Evolutionary conservation across 2,329 filamentous ascomycete species (phyloP).

Genomic region (Arthrobotrys conoides): DNA sequence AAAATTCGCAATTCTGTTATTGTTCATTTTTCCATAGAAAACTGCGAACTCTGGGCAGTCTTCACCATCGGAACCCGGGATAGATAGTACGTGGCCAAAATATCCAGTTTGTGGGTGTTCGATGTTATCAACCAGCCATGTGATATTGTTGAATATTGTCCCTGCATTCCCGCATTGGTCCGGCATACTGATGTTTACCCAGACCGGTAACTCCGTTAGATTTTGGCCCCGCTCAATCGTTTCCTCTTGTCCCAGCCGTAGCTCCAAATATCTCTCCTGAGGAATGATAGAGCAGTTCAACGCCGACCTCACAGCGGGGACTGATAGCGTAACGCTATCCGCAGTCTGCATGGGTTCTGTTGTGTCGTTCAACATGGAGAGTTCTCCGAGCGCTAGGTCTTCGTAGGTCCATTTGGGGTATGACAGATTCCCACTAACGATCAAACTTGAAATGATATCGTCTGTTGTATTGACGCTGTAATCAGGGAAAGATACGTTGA

Average conservation of each 20-base stretch:
- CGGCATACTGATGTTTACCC: constrained; percentile 52
- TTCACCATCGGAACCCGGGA: background rate
- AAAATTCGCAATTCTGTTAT: constrained; percentile 49
- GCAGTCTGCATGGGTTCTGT: constrained; percentile 74
- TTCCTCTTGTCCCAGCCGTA: constrained; percentile 76
- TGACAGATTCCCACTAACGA: constrained; percentile 70
- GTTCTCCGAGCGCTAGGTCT: constrained; percentile 75
- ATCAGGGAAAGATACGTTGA: constrained; percentile 39
- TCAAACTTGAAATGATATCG: constrained; percentile 45
- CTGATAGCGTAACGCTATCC: constrained; percentile 76
- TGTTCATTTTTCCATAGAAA: constrained; percentile 43
- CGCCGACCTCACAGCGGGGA: constrained; percentile 69
- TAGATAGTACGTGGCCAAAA: constrained; percentile 24
- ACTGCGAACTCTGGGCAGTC: constrained; percentile 47
- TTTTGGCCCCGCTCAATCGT: constrained; percentile 64
- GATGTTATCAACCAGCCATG: constrained; percentile 5
- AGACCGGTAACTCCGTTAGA: constrained; percentile 11
- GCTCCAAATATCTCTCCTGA: constrained; percentile 78
- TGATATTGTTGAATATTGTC: constrained; percentile 29
- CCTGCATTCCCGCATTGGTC: constrained; percentile 43
- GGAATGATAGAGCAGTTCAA: constrained; percentile 72
- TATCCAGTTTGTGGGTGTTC: constrained; percentile 45
- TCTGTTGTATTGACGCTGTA: constrained; percentile 46
- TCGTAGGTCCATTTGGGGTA: constrained; percentile 71
- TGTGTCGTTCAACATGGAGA: constrained; percentile 78